Percentiles rank a stretch among this genome's conserved stretches.
These are phyloP conservation scores for Eucalyptus rudis DNA, from an alignment of 345 rosid species.

Conservation along the genomic window DNA sequence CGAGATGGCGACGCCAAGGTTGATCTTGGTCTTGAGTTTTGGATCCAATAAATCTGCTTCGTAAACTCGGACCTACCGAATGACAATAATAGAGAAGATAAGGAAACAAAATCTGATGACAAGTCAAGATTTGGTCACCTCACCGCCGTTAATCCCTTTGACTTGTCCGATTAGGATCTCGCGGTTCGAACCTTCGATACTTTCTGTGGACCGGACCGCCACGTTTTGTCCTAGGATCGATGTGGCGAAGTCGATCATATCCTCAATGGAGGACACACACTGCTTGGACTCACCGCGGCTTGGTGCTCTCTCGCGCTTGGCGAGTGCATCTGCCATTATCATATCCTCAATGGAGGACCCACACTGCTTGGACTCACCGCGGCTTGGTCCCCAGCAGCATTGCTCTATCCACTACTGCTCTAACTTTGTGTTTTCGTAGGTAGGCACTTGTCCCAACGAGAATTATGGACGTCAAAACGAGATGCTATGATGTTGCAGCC, in stretches of 20 bases:
- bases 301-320: conserved; percentile 55
- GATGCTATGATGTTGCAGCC: too few species aligned
- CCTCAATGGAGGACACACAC: conserved; percentile 79
- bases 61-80: conserved; percentile 76
- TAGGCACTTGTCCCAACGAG: too few species aligned
- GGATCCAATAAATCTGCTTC: conserved; percentile 62
- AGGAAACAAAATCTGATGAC: conserved; percentile 84
- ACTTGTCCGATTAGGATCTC: conserved; percentile 44
- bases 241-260: conserved; percentile 79
- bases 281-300: conserved; percentile 72
- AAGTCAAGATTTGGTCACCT: conserved; percentile 66
- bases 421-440: too few species aligned
- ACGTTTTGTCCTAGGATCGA: conserved; percentile 48
- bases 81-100: conserved; percentile 79
- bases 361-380: too few species aligned
- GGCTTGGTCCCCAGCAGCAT: too few species aligned
- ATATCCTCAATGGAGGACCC: too few species aligned
- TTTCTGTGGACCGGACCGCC: conserved; percentile 49
- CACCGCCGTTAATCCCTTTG: conserved; percentile 52
- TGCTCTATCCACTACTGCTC: too few species aligned
- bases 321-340: conserved; percentile 34
- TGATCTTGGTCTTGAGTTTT: conserved; percentile 26
- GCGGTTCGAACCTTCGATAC: conserved; percentile 33
- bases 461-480: too few species aligned
- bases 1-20: conserved; percentile 74